A percentile compares a stretch with the other conserved stretches of the same genome.
Evolutionary conservation across 2,329 filamentous ascomycete species (phyloP).

Genomic region (Diatrype stigma): DNA sequence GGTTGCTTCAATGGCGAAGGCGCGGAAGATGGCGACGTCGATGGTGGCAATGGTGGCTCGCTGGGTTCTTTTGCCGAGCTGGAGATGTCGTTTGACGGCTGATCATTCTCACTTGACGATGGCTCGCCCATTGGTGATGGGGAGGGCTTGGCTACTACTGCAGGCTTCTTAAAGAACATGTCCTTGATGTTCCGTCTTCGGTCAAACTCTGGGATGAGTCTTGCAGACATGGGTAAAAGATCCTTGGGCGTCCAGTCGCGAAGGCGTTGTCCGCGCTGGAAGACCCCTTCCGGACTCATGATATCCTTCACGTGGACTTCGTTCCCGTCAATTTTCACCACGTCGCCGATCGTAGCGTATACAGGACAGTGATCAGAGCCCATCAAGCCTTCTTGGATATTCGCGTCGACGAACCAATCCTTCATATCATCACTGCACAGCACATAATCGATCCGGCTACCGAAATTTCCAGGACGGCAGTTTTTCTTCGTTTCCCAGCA

Average conservation of each 20-base stretch:
- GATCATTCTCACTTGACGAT: background rate
- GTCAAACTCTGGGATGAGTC: conserved; percentile 82
- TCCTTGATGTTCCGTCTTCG: conserved; percentile 81
- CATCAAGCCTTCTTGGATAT: conserved; percentile 91
- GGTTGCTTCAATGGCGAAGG: conserved; percentile 15
- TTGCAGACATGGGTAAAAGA: conserved; percentile 71
- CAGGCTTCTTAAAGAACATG: conserved; percentile 72
- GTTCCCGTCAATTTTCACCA: conserved; percentile 46
- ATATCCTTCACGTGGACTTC: conserved; percentile 61
- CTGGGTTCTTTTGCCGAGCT: background rate
- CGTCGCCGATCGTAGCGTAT: conserved; percentile 68
- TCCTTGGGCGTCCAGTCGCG: conserved; percentile 65
- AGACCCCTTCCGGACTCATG: conserved; percentile 73
- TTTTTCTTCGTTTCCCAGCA: conserved; percentile 96
- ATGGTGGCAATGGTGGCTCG: conserved; percentile 18
- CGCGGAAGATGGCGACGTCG: conserved; percentile 6
- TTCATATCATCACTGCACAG: conserved; percentile 77
- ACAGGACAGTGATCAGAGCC: conserved; percentile 97
- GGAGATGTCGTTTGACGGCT: background rate
- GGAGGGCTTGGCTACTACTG: conserved; percentile 17
- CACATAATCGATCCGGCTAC: conserved; percentile 89
- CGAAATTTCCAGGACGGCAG: conserved; percentile 91
- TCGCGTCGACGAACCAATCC: conserved; percentile 71
- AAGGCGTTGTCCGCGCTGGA: conserved; percentile 60
- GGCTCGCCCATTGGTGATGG: conserved; percentile 10